phyloP scores from a whole-genome alignment of 345 rosid genomes.

The Sonneratia caseolaris region DNA sequence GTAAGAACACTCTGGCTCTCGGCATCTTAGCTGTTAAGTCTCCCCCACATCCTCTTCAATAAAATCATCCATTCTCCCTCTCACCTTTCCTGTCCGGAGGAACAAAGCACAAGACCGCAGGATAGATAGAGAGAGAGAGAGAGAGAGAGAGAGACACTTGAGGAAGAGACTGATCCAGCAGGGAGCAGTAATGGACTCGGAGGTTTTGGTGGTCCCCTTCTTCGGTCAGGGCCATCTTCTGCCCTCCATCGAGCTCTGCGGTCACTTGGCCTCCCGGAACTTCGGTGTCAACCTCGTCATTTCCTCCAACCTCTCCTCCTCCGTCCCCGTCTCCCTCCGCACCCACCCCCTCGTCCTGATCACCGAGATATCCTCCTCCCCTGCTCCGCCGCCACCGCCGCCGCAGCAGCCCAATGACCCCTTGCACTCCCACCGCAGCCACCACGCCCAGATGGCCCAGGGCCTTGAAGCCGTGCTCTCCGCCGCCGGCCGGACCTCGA shows the following conservation, averaged over 20 bases:
- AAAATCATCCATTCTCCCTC: background rate
- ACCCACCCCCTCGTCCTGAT: slow-evolving; percentile 7
- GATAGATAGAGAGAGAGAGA: background rate
- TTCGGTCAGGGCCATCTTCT: slow-evolving; percentile 23
- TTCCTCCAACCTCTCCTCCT: slow-evolving; percentile 19
- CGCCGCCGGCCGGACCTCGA: background rate
- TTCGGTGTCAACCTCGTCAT: slow-evolving; percentile 14
- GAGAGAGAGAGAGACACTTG: too few species aligned
- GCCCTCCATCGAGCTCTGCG: slow-evolving; percentile 29
- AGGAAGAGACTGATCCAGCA: too few species aligned
- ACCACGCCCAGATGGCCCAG: slow-evolving; percentile 10
- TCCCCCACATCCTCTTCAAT: background rate
- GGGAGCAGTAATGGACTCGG: slow-evolving; percentile 1
- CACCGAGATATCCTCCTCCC: slow-evolving; percentile 11
- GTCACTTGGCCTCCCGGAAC: slow-evolving; percentile 9
- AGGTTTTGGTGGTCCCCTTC: slow-evolving; percentile 18
- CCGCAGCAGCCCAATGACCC: slow-evolving; percentile 6
- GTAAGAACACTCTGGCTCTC: background rate
- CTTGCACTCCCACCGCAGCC: slow-evolving; percentile 5
- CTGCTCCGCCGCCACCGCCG: background rate
- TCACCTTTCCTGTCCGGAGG: background rate
- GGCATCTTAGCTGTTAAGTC: background rate
- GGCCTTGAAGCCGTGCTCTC: slow-evolving; percentile 9
- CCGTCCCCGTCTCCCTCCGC: slow-evolving; percentile 16
- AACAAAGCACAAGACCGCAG: background rate